A percentile compares a stretch with the other conserved stretches of the same genome.
Evolutionary conservation across 345 rosid genomes (phyloP).

Genomic region (Populus deltoides): DNA sequence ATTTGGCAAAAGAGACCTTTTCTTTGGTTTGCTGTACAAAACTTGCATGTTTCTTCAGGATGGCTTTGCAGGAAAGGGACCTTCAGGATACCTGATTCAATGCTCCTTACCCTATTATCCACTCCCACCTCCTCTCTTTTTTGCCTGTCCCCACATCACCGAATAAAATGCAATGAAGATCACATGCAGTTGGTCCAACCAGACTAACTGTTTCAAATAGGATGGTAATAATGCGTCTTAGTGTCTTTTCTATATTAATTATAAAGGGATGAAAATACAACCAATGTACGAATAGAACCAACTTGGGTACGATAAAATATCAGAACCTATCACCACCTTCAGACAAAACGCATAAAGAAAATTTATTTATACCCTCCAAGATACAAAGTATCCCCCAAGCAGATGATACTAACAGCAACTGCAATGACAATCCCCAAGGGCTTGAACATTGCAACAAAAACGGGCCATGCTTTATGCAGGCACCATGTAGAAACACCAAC

Average conservation of each 20-base stretch:
- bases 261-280: background rate
- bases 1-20: constrained; percentile 12
- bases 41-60: constrained; percentile 27
- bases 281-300: background rate
- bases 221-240: background rate
- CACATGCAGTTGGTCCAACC: constrained; percentile 45
- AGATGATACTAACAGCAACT: constrained; percentile 43
- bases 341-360: background rate
- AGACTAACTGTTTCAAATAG: constrained; percentile 24
- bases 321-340: background rate
- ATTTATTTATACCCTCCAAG: constrained; percentile 48
- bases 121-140: constrained; percentile 28
- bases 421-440: constrained; percentile 59
- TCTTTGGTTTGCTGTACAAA: constrained; percentile 4
- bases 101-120: constrained; percentile 10
- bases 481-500: constrained; percentile 59
- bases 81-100: constrained; percentile 30
- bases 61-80: constrained; percentile 37
- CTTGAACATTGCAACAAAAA: constrained; percentile 68
- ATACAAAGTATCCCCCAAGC: background rate
- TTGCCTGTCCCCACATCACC: constrained; percentile 58
- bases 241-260: background rate
- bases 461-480: constrained; percentile 57
- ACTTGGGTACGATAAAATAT: background rate
- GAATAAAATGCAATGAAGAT: constrained; percentile 52